A percentile compares a stretch with the other conserved stretches of the same genome.
These are phyloP conservation scores for Crithidia sp. DNA, from an alignment of 208 protist genomes.

Conservation along the genomic window DNA sequence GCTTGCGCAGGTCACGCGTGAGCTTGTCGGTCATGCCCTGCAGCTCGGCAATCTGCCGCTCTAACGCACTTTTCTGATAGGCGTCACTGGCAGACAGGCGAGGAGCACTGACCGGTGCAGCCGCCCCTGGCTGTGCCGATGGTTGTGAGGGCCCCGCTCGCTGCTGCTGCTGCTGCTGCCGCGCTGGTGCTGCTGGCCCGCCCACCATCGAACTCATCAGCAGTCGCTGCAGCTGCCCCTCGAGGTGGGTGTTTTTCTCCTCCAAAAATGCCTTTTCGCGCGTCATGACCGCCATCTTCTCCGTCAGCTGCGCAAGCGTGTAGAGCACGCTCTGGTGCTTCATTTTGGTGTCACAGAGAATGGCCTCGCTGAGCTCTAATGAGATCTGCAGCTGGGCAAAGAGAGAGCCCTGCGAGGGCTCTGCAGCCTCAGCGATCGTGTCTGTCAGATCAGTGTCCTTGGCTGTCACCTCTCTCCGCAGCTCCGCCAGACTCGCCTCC, in stretches of 20 bases:
- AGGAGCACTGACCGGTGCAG: background rate
- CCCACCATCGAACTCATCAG: slow-evolving; percentile 31
- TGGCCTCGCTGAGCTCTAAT: slow-evolving; percentile 9
- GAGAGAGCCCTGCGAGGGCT: background rate
- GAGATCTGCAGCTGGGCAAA: slow-evolving; percentile 22
- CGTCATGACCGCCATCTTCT: slow-evolving; percentile 18
- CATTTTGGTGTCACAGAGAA: slow-evolving; percentile 7
- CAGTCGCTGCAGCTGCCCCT: slow-evolving; percentile 77
- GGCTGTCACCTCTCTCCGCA: slow-evolving; percentile 14
- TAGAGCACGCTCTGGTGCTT: slow-evolving; percentile 34
- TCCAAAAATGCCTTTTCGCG: slow-evolving; percentile 48
- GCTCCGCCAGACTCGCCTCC: background rate
- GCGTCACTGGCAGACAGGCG: slow-evolving; percentile 27
- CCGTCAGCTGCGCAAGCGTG: slow-evolving; percentile 33
- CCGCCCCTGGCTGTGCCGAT: background rate
- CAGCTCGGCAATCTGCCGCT: slow-evolving; percentile 48
- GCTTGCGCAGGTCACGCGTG: slow-evolving; percentile 24
- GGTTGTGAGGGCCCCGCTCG: background rate
- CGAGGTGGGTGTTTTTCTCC: slow-evolving; percentile 57
- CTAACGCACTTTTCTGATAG: slow-evolving; percentile 42
- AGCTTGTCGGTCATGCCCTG: slow-evolving; percentile 34
- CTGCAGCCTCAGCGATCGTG: background rate
- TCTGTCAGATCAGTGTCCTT: background rate
- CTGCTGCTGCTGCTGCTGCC: background rate
- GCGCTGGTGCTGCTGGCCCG: slow-evolving; percentile 1